A percentile compares a stretch with the other conserved stretches of the same genome.
Evolutionary conservation across 768 basidiomycete genomes (phyloP).

Genomic region (Podaxis mareebaensis): DNA sequence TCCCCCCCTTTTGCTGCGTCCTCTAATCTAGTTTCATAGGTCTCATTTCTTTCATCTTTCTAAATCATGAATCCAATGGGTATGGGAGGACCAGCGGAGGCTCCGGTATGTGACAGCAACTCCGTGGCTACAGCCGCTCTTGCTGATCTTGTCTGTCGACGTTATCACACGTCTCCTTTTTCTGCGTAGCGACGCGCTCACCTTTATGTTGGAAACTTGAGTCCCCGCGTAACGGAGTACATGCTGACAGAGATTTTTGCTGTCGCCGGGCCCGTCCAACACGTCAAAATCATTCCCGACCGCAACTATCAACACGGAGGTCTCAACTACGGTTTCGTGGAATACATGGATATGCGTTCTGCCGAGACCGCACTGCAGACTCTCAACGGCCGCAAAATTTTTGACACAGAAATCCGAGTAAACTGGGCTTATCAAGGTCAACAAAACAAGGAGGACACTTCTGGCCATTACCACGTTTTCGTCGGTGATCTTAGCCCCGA

Average conservation of each 20-base stretch:
- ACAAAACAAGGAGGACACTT: conserved; percentile 98
- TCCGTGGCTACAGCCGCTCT: conserved; percentile 33
- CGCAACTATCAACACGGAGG: conserved; percentile 99
- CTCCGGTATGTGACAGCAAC: conserved; percentile 57
- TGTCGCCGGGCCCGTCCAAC: conserved; percentile 95
- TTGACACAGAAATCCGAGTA: conserved; percentile 98
- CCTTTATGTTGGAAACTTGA: conserved; percentile 98
- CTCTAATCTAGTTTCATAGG: conserved; percentile 30
- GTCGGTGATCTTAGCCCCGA: conserved; percentile 99
- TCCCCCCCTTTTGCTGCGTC: conserved; percentile 13
- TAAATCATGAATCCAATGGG: conserved; percentile 78
- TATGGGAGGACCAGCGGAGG: conserved; percentile 71
- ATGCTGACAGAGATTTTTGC: conserved; percentile 99
- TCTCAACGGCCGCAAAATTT: conserved; percentile 98
- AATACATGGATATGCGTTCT: conserved; percentile 98
- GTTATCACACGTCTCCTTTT: conserved; percentile 22
- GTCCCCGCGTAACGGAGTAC: conserved; percentile 97
- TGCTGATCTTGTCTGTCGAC: conserved; percentile 22
- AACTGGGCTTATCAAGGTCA: conserved; percentile 99
- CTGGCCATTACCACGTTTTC: conserved; percentile 97
- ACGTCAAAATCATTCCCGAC: conserved; percentile 99
- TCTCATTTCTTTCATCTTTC: conserved; percentile 55
- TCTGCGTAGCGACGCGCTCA: conserved; percentile 80
- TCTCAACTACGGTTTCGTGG: conserved; percentile 99
- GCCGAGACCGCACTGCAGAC: conserved; percentile 99